These are phyloP conservation scores for Cladosporium sp. DNA, from an alignment of 2,329 filamentous ascomycete species.

Conservation along the genomic window DNA sequence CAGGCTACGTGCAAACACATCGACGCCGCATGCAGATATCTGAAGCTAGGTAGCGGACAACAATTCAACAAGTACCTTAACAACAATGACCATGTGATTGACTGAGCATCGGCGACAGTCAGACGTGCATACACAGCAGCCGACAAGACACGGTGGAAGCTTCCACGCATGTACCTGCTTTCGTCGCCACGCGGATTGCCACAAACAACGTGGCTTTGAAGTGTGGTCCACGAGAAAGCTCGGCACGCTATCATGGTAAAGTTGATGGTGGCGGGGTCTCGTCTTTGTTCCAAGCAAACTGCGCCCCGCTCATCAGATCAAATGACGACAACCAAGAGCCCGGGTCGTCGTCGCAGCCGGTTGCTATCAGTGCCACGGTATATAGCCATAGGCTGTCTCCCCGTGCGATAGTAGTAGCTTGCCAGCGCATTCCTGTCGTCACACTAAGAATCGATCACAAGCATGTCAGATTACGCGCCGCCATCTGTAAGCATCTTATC, in stretches of 20 bases:
- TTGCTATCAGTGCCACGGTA: neutral
- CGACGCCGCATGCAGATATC: too few species aligned
- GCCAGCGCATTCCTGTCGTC: neutral
- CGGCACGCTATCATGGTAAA: too few species aligned
- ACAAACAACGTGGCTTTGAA: neutral
- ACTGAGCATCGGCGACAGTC: too few species aligned
- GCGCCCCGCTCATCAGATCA: too few species aligned
- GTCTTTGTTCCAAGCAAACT: neutral
- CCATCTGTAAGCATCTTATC: conserved; percentile 23
- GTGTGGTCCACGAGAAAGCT: neutral
- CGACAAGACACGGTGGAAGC: too few species aligned
- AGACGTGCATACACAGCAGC: too few species aligned
- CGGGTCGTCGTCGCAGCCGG: neutral
- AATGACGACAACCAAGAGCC: neutral
- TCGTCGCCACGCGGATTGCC: neutral
- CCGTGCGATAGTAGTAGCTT: neutral
- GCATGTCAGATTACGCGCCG: conserved; percentile 32
- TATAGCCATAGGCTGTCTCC: neutral
- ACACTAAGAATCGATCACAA: conserved; percentile 1
- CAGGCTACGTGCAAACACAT: too few species aligned
- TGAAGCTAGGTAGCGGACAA: too few species aligned
- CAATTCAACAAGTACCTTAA: too few species aligned
- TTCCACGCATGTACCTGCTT: neutral
- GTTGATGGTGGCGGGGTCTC: neutral
- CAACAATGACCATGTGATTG: too few species aligned